Conservation (phyloP, 352 stramenopile species). For the Globisporangium ultimum region DNA sequence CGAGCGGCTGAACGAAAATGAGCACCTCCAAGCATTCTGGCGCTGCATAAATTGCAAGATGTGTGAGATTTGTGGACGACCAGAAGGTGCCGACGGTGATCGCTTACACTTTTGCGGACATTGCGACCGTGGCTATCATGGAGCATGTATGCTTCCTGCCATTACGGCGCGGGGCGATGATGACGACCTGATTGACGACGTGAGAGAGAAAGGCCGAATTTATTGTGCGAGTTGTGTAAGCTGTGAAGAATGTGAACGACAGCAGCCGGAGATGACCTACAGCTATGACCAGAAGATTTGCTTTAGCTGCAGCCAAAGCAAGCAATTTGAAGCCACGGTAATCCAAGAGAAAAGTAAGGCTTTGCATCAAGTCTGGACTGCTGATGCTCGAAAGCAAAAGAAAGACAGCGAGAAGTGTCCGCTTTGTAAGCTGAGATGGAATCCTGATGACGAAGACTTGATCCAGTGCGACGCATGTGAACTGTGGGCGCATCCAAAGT, state of each 20-base stretch:
- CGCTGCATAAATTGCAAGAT: slow-evolving; percentile 95
- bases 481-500: slow-evolving; percentile 78
- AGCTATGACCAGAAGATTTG: slow-evolving; percentile 61
- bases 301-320: slow-evolving; percentile 51
- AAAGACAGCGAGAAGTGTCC: slow-evolving; percentile 76
- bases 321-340: slow-evolving; percentile 44
- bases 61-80: slow-evolving; percentile 90
- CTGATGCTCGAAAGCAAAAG: slow-evolving; percentile 41
- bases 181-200: slow-evolving; percentile 10
- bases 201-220: slow-evolving; percentile 19
- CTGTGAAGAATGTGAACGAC: slow-evolving; percentile 51
- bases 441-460: slow-evolving; percentile 67
- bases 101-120: slow-evolving; percentile 33
- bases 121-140: slow-evolving; percentile 58
- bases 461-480: slow-evolving; percentile 89
- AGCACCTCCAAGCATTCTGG: slow-evolving; percentile 80
- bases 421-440: slow-evolving; percentile 69
- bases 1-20: slow-evolving; percentile 26
- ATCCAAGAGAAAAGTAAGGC: slow-evolving; percentile 48
- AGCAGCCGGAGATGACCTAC: slow-evolving; percentile 47
- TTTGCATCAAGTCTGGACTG: slow-evolving; percentile 58
- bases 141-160: slow-evolving; percentile 41
- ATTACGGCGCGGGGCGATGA: slow-evolving; percentile 21
- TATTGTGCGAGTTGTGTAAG: slow-evolving; percentile 68
- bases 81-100: slow-evolving; percentile 26